A percentile compares a stretch with the other conserved stretches of the same genome.
These are phyloP conservation scores for Harrya chromipes DNA, from an alignment of 768 basidiomycete genomes.

Conservation along the genomic window DNA sequence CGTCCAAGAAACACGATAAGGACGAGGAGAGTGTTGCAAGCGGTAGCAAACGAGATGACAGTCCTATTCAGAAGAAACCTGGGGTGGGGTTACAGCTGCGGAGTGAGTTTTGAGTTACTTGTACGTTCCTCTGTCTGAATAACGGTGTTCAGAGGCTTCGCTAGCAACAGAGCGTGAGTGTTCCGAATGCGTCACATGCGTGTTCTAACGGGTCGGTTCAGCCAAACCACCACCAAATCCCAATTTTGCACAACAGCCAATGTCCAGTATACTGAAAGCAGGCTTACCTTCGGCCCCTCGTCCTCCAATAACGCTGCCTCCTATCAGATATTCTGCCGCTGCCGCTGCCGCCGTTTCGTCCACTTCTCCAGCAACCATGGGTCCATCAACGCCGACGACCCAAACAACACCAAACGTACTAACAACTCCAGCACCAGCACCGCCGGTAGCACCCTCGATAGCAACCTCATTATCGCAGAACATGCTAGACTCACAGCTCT, in stretches of 20 bases:
- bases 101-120: conserved; percentile 50
- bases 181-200: background rate
- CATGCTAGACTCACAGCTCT: conserved; percentile 34
- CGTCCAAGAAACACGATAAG: conserved; percentile 64
- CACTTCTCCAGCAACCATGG: conserved; percentile 19
- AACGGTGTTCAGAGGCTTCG: conserved; percentile 54
- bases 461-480: conserved; percentile 33
- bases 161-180: conserved; percentile 56
- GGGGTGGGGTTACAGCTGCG: conserved; percentile 57
- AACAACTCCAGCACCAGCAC: conserved; percentile 36
- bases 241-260: conserved; percentile 79
- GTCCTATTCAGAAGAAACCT: conserved; percentile 79
- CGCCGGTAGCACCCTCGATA: conserved; percentile 39
- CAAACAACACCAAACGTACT: conserved; percentile 34
- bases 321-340: conserved; percentile 89
- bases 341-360: conserved; percentile 53
- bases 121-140: conserved; percentile 13
- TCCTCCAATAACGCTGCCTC: conserved; percentile 56
- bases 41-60: conserved; percentile 68
- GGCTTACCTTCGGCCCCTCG: conserved; percentile 58
- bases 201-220: conserved; percentile 9
- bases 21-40: conserved; percentile 76
- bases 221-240: conserved; percentile 74
- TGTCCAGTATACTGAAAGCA: conserved; percentile 72
- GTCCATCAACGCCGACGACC: conserved; percentile 33